Base-by-base conservation (phyloP, 176 grass and related monocot genomes). In the Echinochloa phyllopogon region DNA sequence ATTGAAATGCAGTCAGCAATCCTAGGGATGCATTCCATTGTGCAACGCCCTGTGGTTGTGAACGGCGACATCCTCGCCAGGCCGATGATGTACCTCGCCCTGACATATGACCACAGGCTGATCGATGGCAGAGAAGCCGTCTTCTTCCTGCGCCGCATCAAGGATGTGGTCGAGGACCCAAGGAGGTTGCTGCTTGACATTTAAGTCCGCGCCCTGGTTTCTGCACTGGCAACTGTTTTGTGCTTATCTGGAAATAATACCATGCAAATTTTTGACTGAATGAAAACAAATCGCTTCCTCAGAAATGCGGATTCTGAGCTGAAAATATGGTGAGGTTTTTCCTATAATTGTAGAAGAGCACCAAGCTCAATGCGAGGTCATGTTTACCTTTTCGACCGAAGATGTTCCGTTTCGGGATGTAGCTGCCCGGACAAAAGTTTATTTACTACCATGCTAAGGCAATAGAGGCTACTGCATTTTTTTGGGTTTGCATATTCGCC, bases 21-120 rank as follows among this genome's bases (percentile, higher is more conserved):
- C 74, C 87, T 97, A 15, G 94, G 91, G 12, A 97, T 97, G 94
- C 94, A 97, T 56, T 97, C 94, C 40, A 88, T 97, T 29, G 91
- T 93, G 39, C 75, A 86, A 20, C 94, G 91, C 41, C 91, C 94
- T 0, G 92, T 89, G 80, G 91, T 96, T 21, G 90, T 93, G 23
- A 73, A 93, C 5, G 91, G 94, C 20, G 79, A 23, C 63, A 87
- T 96, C 50, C 71, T 94, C 0, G 82, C 91, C 0, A 93, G 94
- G 84, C 94, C 94, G 4, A 93, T 96, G 94, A 96, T 96, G 94
- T 96, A 94, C 72, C 82, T 92, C 0, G 87, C 93, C 0, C 75
- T 92, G 90, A 95, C 93, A 10, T 95, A 95, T 0, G 93, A 95
- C 77, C 93, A 95, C 74, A 90, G 93, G 84, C 74, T 95, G 72